Evolutionary conservation across 306 rosid species (phyloP), one percentile per base, ranked within the genome.

Genomic region (Medicago lupulina): DNA sequence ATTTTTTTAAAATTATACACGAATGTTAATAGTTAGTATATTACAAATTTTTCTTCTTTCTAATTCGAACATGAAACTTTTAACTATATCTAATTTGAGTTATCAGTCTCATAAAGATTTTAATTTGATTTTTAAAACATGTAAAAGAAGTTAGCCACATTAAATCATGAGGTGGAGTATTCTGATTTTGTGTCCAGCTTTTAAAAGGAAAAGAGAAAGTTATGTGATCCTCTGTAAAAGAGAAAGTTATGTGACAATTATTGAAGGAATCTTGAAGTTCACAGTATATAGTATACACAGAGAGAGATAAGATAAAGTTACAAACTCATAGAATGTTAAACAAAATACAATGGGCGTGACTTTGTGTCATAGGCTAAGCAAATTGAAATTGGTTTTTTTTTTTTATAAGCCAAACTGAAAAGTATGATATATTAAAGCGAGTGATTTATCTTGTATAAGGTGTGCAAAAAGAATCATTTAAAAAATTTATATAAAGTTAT

Each of bases 191-290:
- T 15, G 69, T 57, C 38, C 16, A 54, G 38, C 64, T 58, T 23
- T 23, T 31, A 8, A 66, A 44, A 57, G 13, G 2, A 1, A 23
- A 53, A 62, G 60, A 49, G 17, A 70, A 23, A 18, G n/a, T 39
- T 17, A 10, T 3, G 49, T 51, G 14, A 57, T 21, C 23, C 1
- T 21, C 23, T 21, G 13, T 1, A 1, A 23, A 53, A 53, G 60
- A 49, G 17, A 70, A 23, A 18, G n/a, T 39, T 17, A 10, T 3
- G 49, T 40, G 14, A 57, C 67, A 72, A 41, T 72, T 11, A 47
- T 62, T 47, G 70, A 74, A 28, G 78, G 67, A 61, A 61, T 61
- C 11, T 61, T 31, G 41, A 62, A 34, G 67, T 6, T 61, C 67
- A 15, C 3, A 31, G 43, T 14, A 61, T 60, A 55, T 28, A 28